Conservation (phyloP, 352 stramenopile species). For the Pythium phragmiticola region DNA sequence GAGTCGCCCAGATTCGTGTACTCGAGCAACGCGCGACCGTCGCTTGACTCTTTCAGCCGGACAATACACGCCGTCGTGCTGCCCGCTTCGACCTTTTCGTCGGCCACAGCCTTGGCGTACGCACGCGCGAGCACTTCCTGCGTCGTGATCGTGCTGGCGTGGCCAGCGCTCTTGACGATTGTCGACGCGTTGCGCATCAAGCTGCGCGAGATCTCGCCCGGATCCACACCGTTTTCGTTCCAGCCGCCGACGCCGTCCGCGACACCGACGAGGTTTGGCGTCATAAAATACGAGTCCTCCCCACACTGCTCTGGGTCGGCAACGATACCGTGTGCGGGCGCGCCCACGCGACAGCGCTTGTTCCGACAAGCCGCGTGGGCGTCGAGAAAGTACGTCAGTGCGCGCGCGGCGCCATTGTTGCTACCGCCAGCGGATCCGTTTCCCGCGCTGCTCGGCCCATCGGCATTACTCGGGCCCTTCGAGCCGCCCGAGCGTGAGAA, state of each 20-base stretch:
- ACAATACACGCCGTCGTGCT: conserved; percentile 80
- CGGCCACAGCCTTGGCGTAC: conserved; percentile 54
- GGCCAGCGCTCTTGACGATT: conserved; percentile 35
- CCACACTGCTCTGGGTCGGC: conserved; percentile 53
- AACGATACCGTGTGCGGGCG: conserved; percentile 46
- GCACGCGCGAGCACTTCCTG: conserved; percentile 55
- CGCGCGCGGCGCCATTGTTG: conserved; percentile 27
- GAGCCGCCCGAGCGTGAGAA: conserved; percentile 14
- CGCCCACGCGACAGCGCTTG: conserved; percentile 49
- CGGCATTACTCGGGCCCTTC: conserved; percentile 5
- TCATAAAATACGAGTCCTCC: conserved; percentile 79
- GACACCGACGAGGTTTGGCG: conserved; percentile 59
- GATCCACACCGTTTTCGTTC: conserved; percentile 83
- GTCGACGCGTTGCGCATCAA: conserved; percentile 65
- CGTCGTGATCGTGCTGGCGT: conserved; percentile 35
- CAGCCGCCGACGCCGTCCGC: conserved; percentile 75
- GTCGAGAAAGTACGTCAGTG: conserved; percentile 64
- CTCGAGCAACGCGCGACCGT: conserved; percentile 56
- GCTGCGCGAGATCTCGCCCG: conserved; percentile 70
- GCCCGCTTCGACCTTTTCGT: conserved; percentile 72
- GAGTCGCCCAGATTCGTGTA: conserved; percentile 83
- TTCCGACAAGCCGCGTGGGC: conserved; percentile 69
- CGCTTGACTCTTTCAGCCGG: conserved; percentile 45
- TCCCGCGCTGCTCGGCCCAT: not conserved
- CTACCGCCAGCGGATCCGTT: not conserved